A percentile compares a stretch with the other conserved stretches of the same genome.
Conservation (phyloP, 108 stramenopile species). For the Mediolabrus comicus region DNA sequence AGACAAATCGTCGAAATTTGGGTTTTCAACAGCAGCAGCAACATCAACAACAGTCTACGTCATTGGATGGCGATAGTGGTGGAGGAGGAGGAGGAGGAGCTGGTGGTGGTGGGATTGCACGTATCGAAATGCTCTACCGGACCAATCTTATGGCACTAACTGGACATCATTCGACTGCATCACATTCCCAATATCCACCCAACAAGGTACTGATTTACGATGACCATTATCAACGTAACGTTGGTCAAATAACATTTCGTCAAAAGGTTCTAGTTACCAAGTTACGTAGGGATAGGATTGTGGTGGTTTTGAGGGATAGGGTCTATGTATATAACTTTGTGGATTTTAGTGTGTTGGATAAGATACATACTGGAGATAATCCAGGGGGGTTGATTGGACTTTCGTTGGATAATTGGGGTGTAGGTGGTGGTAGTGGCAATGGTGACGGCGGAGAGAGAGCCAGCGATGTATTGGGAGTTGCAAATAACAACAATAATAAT, state of each 20-base stretch:
- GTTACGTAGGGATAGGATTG: constrained; percentile 94
- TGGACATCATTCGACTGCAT: constrained; percentile 55
- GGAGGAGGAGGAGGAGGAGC: constrained; percentile 34
- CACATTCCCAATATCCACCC: constrained; percentile 81
- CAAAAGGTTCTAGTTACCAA: constrained; percentile 88
- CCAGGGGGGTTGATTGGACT: constrained; percentile 87
- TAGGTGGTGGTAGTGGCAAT: constrained; percentile 20
- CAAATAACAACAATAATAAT: no score
- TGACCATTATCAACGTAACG: constrained; percentile 91
- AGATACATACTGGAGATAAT: constrained; percentile 93
- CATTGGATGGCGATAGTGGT: constrained; percentile 4
- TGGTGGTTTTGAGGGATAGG: constrained; percentile 91
- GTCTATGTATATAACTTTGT: constrained; percentile 94
- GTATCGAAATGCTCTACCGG: constrained; percentile 98
- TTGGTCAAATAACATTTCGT: constrained; percentile 93
- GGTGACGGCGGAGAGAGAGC: constrained; percentile 12
- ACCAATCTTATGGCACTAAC: constrained; percentile 98
- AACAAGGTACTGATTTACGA: constrained; percentile 99
- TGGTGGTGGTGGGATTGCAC: constrained; percentile 84
- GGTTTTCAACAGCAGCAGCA: constrained; percentile 5
- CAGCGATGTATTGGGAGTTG: constrained; percentile 17
- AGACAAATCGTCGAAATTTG: constrained; percentile 77
- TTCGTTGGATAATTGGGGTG: constrained; percentile 71
- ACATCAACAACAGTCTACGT: no score
- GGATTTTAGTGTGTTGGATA: constrained; percentile 89